Percentiles rank a stretch among this genome's conserved stretches.
Evolutionary conservation across 768 basidiomycete species (phyloP).

Genomic region (Pleurotus pulmonarius): DNA sequence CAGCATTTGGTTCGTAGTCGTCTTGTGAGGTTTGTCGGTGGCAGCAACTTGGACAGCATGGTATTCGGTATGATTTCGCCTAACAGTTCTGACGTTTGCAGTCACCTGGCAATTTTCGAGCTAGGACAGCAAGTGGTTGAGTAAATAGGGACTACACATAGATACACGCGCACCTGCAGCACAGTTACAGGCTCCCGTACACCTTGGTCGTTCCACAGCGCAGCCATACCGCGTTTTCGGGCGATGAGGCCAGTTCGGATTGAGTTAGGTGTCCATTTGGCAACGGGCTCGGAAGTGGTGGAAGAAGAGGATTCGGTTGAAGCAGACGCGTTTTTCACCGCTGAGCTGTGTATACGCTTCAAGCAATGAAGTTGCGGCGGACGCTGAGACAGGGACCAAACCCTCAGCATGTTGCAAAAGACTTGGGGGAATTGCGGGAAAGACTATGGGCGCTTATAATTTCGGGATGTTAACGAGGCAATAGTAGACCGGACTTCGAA

Average conservation of each 20-base stretch:
- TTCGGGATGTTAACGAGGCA: not conserved
- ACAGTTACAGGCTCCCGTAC: slow-evolving; percentile 88
- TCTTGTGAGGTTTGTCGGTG: slow-evolving; percentile 68
- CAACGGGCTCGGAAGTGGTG: slow-evolving; percentile 20
- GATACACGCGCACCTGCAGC: slow-evolving; percentile 64
- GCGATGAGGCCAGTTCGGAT: slow-evolving; percentile 91
- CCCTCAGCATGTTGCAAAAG: not conserved
- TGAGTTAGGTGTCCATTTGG: slow-evolving; percentile 83
- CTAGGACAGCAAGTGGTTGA: slow-evolving; percentile 30
- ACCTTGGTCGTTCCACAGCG: slow-evolving; percentile 89
- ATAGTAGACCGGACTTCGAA: not conserved
- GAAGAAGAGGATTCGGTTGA: slow-evolving; percentile 19
- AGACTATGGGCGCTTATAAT: not conserved
- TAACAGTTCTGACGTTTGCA: slow-evolving; percentile 64
- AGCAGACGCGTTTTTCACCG: slow-evolving; percentile 25
- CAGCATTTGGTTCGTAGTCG: slow-evolving; percentile 72
- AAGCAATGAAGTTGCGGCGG: not conserved
- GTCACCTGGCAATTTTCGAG: slow-evolving; percentile 90
- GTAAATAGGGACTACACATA: not conserved
- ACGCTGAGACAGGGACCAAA: slow-evolving; percentile 2
- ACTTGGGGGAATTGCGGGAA: not conserved
- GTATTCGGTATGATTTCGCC: slow-evolving; percentile 67
- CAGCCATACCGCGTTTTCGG: slow-evolving; percentile 93
- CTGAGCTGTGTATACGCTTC: slow-evolving; percentile 38
- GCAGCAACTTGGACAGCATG: slow-evolving; percentile 95